These are phyloP conservation scores for Alternaria arbusti DNA, from an alignment of 2,329 filamentous ascomycete genomes.

Conservation along the genomic window DNA sequence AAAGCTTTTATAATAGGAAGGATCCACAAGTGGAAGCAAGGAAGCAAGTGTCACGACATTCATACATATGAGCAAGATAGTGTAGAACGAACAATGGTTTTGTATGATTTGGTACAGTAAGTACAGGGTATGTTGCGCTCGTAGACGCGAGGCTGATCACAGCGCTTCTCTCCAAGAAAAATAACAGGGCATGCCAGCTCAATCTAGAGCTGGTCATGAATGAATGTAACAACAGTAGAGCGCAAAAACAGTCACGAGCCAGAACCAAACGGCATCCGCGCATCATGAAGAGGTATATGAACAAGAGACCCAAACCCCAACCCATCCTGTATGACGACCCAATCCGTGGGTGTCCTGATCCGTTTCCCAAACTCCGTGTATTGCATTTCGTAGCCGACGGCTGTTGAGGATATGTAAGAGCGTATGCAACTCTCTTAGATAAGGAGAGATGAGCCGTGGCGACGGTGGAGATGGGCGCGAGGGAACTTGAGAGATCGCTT, in stretches of 20 bases:
- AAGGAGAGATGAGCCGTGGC: constrained; percentile 31
- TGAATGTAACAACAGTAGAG: constrained; percentile 13
- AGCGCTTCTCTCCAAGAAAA: constrained; percentile 12
- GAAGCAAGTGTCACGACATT: neutral
- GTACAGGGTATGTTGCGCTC: constrained; percentile 13
- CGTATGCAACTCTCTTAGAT: constrained; percentile 19
- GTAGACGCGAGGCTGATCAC: constrained; percentile 17
- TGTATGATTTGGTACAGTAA: constrained; percentile 20
- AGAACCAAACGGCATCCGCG: constrained; percentile 15
- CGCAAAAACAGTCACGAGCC: constrained; percentile 11
- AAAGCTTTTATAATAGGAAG: too few species aligned
- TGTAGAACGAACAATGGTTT: constrained; percentile 13
- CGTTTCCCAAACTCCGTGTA: constrained; percentile 28
- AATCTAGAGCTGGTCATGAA: constrained; percentile 21
- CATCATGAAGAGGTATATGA: constrained; percentile 18
- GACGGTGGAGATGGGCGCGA: constrained; percentile 39
- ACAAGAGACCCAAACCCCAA: constrained; percentile 20
- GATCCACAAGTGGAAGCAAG: too few species aligned
- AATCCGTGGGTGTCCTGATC: constrained; percentile 13
- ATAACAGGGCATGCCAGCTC: constrained; percentile 23
- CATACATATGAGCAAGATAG: neutral
- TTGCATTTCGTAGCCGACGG: constrained; percentile 24
- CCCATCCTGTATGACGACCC: constrained; percentile 13
- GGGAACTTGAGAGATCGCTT: constrained; percentile 30
- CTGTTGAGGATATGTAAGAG: constrained; percentile 9